phyloP scores from a whole-genome alignment of 805 yeast species.

The Teunomyces panamensis region DNA sequence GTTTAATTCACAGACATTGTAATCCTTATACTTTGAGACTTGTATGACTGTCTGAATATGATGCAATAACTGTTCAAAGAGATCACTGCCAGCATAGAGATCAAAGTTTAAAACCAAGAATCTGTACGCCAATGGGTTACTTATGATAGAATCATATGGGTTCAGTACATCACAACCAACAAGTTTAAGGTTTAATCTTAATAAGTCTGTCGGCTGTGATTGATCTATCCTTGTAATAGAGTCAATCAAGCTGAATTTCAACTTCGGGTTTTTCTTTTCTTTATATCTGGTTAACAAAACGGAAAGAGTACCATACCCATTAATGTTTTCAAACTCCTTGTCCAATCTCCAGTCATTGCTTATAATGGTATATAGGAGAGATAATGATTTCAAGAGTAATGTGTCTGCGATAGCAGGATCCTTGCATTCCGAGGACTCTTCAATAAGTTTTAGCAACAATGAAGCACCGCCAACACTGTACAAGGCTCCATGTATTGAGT shows the following conservation, averaged over 20 bases:
- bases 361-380: conserved; percentile 42
- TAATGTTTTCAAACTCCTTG: conserved; percentile 56
- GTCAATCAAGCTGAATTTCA: conserved; percentile 10
- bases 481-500: conserved; percentile 29
- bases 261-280: conserved; percentile 15
- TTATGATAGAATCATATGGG: conserved; percentile 55
- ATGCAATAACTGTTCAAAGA: conserved; percentile 50
- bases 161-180: conserved; percentile 54
- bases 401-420: conserved; percentile 15
- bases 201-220: conserved; percentile 31
- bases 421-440: conserved; percentile 32
- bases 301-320: conserved; percentile 59
- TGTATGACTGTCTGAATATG: conserved; percentile 58
- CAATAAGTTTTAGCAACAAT: conserved; percentile 44
- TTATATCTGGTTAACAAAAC: conserved; percentile 51
- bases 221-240: conserved; percentile 1
- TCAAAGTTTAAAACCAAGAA: conserved; percentile 53
- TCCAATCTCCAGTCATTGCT: conserved; percentile 48
- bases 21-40: conserved; percentile 41
- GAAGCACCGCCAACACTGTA: conserved; percentile 54
- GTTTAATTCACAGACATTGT: conserved; percentile 51
- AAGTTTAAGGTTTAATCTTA: conserved; percentile 35
- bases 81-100: conserved; percentile 58
- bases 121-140: conserved; percentile 55
- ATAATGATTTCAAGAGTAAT: conserved; percentile 32